Evolutionary conservation across 2,329 filamentous ascomycete species (phyloP).

Genomic region (Aplosporella prunicola): DNA sequence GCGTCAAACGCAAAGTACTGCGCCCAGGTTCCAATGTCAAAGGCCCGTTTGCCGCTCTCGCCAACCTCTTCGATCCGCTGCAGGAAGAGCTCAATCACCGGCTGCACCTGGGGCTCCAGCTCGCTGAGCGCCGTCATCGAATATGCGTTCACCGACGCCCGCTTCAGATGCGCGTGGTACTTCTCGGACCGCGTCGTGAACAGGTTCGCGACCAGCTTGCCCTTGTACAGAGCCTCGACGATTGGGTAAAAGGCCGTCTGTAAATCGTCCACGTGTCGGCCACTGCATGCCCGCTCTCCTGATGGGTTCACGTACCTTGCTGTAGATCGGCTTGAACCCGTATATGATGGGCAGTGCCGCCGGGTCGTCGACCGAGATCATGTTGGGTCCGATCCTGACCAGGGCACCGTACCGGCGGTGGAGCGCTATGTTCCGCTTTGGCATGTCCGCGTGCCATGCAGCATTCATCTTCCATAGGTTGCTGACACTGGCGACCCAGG

Average conservation of each 20-base stretch:
- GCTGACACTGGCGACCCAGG: slow-evolving; percentile 23
- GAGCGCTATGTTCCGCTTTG: slow-evolving; percentile 15
- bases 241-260: slow-evolving; percentile 24
- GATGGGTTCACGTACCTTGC: slow-evolving; percentile 16
- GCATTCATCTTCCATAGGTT: slow-evolving; percentile 23
- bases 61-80: background rate
- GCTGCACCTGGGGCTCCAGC: background rate
- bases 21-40: background rate
- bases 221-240: slow-evolving; percentile 24
- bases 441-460: slow-evolving; percentile 23
- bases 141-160: background rate
- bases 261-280: background rate
- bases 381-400: slow-evolving; percentile 21
- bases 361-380: slow-evolving; percentile 20
- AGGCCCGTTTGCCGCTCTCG: background rate
- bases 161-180: slow-evolving; percentile 14
- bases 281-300: background rate
- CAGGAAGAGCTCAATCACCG: background rate
- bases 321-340: slow-evolving; percentile 21
- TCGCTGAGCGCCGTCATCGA: background rate
- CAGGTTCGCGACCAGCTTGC: slow-evolving; percentile 23
- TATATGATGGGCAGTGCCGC: slow-evolving; percentile 10
- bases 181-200: slow-evolving; percentile 25
- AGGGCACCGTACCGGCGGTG: slow-evolving; percentile 21
- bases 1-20: slow-evolving; percentile 2